Conservation (phyloP, 108 stramenopile genomes). For the Skeletonema tropicum region DNA sequence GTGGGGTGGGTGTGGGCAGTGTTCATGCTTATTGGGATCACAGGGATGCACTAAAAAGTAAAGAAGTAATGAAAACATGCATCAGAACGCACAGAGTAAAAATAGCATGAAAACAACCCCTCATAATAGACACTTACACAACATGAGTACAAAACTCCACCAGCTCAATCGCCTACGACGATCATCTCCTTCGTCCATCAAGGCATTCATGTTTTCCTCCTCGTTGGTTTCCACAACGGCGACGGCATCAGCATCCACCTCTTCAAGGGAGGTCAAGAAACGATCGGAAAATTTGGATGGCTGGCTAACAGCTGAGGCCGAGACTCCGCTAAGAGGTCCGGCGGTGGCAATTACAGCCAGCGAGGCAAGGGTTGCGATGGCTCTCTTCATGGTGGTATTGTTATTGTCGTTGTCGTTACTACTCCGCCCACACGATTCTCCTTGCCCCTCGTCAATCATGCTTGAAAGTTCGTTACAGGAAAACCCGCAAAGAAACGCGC, state of each 20-base stretch:
- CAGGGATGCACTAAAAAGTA: constrained; percentile 20
- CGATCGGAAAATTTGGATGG: neutral
- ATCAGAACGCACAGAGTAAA: neutral
- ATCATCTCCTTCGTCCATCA: neutral
- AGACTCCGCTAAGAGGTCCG: neutral
- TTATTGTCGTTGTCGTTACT: no score
- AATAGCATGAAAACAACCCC: neutral
- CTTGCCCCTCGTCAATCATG: no score
- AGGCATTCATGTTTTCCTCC: neutral
- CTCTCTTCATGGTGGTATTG: neutral
- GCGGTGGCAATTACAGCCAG: neutral
- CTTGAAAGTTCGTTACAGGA: no score
- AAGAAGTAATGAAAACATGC: neutral
- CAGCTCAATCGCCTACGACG: constrained; percentile 39
- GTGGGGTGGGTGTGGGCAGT: constrained; percentile 28
- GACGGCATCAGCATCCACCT: neutral
- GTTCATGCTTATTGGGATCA: constrained; percentile 15
- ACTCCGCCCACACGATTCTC: no score
- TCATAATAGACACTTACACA: constrained; percentile 15
- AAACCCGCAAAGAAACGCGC: no score
- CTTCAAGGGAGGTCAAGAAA: constrained; percentile 5
- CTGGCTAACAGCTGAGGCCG: neutral
- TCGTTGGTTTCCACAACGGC: neutral
- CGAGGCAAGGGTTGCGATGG: neutral
- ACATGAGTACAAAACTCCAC: constrained; percentile 41